Evolutionary conservation across 1,139 yeast genomes (phyloP), one percentile per base, ranked within the genome.

Genomic region (Kodamaea anthophila): DNA sequence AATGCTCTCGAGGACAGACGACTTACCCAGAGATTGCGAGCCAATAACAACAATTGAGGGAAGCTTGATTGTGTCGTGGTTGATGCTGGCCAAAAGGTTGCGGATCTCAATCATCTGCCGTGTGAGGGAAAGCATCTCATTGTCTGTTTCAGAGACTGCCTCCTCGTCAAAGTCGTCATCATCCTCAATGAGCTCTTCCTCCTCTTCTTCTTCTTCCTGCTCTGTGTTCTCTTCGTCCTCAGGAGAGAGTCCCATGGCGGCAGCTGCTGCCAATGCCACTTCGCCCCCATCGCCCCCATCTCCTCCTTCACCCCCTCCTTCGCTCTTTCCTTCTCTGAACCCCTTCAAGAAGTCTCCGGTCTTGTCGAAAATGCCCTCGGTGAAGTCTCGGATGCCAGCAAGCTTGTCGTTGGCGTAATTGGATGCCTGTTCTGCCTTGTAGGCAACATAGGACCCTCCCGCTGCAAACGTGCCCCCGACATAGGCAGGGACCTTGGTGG

Each of bases 1-100:
- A 37, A 88, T 82, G 10, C 95, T 76, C 51, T 88, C 97, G 36
- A 88, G 67, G 1, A 88, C 97, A 1, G 96, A 87, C 0, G 96
- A 84, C 54, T 88, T 88, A 31, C 99, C 99, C 30, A 96, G 85
- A 8, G 96, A 84, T 59, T 93, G 98, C 2, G 98, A 91, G 0
- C 99, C 98, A 42, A 93, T 76, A 1, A 93, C 98, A 11, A 93
- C 98, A 43, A 93, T 93, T 0, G 96, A 83, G 2, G 98, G 98
- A 23, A 93, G 63, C 40, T 80, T 84, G 26, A 91, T 64, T 9
- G 85, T 74, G 23, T 86, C 88, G 37, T 82, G 80, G 47, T 87
- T 94, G 12, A 93, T 76, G 37, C 74, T 77, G 35, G 83, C 74
- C 32, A 93, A 63, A 26, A 91, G 71, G 31, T 79, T 74, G 49